Conservation (phyloP, 2,329 filamentous ascomycete genomes). For the Epichloe coenophiala region DNA sequence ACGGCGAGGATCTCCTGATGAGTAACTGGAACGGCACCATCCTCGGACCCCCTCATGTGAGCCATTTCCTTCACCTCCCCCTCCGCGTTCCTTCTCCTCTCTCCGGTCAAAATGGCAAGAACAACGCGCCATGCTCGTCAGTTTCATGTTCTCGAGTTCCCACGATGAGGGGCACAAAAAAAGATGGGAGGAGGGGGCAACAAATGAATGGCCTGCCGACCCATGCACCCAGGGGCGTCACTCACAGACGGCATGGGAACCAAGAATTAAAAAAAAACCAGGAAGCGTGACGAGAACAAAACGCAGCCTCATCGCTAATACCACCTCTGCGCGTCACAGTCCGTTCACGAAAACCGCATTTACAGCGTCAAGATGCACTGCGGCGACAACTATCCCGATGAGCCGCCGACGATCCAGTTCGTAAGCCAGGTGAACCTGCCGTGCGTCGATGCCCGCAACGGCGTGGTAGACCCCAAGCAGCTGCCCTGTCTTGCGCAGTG, state of each 20-base stretch:
- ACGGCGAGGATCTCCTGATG: slow-evolving; percentile 91
- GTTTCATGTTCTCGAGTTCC: too few species aligned
- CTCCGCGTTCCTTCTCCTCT: not conserved
- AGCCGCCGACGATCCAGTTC: slow-evolving; percentile 81
- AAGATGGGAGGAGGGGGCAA: too few species aligned
- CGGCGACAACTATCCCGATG: slow-evolving; percentile 76
- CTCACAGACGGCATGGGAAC: not conserved
- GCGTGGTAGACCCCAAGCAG: slow-evolving; percentile 71
- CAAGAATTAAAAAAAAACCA: not conserved
- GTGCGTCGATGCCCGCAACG: slow-evolving; percentile 70
- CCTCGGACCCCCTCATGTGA: slow-evolving; percentile 83
- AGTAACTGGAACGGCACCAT: slow-evolving; percentile 98
- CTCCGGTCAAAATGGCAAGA: not conserved
- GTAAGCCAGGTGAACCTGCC: slow-evolving; percentile 93
- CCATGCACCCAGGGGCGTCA: too few species aligned
- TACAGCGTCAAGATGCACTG: slow-evolving; percentile 97
- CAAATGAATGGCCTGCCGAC: too few species aligned
- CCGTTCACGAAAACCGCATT: slow-evolving; percentile 95
- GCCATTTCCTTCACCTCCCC: not conserved
- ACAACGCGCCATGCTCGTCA: too few species aligned
- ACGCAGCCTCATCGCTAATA: slow-evolving; percentile 4
- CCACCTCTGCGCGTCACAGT: slow-evolving; percentile 35
- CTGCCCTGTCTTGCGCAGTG: slow-evolving; percentile 78
- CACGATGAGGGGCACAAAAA: too few species aligned
- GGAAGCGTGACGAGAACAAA: not conserved